phyloP scores from a whole-genome alignment of 179 eudicot genomes.

The Spergularia azorica region DNA sequence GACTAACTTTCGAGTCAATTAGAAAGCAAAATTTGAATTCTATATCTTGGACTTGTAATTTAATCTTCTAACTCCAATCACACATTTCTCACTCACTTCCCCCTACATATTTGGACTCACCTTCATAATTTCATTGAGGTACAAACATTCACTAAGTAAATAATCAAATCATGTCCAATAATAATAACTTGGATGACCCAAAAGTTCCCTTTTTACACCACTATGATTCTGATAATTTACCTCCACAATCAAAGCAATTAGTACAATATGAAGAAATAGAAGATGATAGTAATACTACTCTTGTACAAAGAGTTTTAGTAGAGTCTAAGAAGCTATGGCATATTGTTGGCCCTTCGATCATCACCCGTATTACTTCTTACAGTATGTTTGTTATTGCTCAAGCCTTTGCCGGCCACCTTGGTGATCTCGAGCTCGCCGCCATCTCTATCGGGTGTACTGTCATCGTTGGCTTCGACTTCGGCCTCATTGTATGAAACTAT shows the following conservation, averaged over 20 bases:
- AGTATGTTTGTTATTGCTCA: constrained; percentile 39
- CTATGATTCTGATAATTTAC: neutral
- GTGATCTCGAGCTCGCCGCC: constrained; percentile 49
- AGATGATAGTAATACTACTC: neutral
- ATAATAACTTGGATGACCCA: constrained; percentile 5
- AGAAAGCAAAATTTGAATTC: neutral
- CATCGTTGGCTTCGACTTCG: constrained; percentile 45
- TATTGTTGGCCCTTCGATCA: constrained; percentile 39
- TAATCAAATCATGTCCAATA: neutral
- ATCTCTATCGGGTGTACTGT: constrained; percentile 40
- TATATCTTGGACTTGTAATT: neutral
- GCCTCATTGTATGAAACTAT: constrained; percentile 34
- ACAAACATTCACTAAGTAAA: neutral
- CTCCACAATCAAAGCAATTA: neutral
- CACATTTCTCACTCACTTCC: neutral
- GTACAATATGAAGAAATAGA: neutral
- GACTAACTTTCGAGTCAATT: neutral
- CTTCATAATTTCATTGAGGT: neutral
- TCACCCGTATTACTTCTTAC: constrained; percentile 34
- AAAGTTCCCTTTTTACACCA: constrained; percentile 23
- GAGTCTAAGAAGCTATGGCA: constrained; percentile 48
- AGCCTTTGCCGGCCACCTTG: constrained; percentile 50
- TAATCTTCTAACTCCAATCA: neutral
- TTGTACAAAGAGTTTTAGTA: constrained; percentile 17
- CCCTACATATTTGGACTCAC: neutral